phyloP scores from a whole-genome alignment of 2,329 filamentous ascomycete species.

The Colletotrichum graminicola region DNA sequence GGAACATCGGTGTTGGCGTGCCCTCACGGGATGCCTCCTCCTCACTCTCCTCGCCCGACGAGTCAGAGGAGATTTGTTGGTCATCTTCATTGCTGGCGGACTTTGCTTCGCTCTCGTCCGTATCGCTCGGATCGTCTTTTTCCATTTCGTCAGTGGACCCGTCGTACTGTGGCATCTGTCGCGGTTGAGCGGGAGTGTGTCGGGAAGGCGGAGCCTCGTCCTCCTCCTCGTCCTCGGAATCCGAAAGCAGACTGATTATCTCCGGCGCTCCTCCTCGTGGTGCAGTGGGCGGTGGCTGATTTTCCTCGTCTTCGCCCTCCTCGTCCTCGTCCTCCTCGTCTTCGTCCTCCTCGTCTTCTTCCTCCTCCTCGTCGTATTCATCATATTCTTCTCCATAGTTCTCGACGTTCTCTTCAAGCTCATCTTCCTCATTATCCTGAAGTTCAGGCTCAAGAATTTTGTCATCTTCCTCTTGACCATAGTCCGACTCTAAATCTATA shows the following conservation, averaged over 20 bases:
- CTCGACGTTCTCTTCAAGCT: slow-evolving; percentile 36
- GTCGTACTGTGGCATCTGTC: slow-evolving; percentile 28
- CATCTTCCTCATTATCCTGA: slow-evolving; percentile 36
- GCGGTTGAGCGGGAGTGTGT: background rate
- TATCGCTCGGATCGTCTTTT: slow-evolving; percentile 17
- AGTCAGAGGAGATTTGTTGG: background rate
- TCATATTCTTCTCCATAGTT: slow-evolving; percentile 25
- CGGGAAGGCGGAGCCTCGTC: slow-evolving; percentile 14
- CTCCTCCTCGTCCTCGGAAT: slow-evolving; percentile 40
- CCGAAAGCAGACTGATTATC: slow-evolving; percentile 42
- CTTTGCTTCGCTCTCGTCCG: slow-evolving; percentile 27
- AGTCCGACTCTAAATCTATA: slow-evolving; percentile 42
- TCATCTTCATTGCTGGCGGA: background rate
- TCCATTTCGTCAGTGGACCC: slow-evolving; percentile 34
- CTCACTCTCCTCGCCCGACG: slow-evolving; percentile 15
- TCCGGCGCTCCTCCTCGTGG: slow-evolving; percentile 26
- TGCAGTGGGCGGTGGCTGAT: slow-evolving; percentile 12
- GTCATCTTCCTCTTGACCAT: slow-evolving; percentile 36
- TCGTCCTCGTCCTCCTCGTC: slow-evolving; percentile 42
- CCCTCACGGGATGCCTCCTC: slow-evolving; percentile 21
- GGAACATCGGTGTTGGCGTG: slow-evolving; percentile 31
- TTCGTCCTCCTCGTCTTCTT: slow-evolving; percentile 38
- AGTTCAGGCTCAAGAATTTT: slow-evolving; percentile 28
- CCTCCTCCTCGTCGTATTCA: slow-evolving; percentile 40
- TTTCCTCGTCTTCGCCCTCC: slow-evolving; percentile 36